Evolutionary conservation across 2,329 filamentous ascomycete genomes (phyloP).

Genomic region (Diatrype stigma): DNA sequence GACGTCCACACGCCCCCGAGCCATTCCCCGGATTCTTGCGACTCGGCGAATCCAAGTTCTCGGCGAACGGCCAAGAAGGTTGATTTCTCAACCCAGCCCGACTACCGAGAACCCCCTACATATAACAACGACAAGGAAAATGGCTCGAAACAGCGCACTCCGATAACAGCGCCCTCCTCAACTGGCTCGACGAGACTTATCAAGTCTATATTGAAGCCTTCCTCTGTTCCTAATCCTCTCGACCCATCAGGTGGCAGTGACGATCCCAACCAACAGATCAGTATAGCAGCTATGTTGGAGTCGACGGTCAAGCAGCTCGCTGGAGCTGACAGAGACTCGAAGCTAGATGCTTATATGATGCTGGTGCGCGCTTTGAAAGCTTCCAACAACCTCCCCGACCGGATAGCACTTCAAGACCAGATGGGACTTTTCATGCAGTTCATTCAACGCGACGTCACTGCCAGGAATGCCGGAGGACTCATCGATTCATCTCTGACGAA

Average conservation of each 20-base stretch:
- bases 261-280: constrained; percentile 37
- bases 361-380: constrained; percentile 71
- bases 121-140: constrained; percentile 37
- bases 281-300: constrained; percentile 76
- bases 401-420: constrained; percentile 67
- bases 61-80: constrained; percentile 49
- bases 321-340: constrained; percentile 65
- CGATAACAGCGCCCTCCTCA: constrained; percentile 36
- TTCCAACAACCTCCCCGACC: constrained; percentile 77
- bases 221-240: constrained; percentile 43
- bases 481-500: constrained; percentile 68
- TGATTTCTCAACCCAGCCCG: constrained; percentile 52
- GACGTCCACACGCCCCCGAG: constrained; percentile 51
- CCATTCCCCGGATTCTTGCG: constrained; percentile 40
- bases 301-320: constrained; percentile 79
- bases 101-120: constrained; percentile 51
- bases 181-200: constrained; percentile 40
- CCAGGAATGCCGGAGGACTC: constrained; percentile 51
- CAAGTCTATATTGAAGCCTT: constrained; percentile 76
- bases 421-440: constrained; percentile 75
- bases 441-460: constrained; percentile 74
- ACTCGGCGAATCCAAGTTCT: constrained; percentile 39
- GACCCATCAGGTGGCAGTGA: constrained; percentile 39
- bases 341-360: constrained; percentile 81
- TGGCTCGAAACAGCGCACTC: constrained; percentile 33